phyloP scores from a whole-genome alignment of 2,329 filamentous ascomycete species.

The Ophiostoma ips region DNA sequence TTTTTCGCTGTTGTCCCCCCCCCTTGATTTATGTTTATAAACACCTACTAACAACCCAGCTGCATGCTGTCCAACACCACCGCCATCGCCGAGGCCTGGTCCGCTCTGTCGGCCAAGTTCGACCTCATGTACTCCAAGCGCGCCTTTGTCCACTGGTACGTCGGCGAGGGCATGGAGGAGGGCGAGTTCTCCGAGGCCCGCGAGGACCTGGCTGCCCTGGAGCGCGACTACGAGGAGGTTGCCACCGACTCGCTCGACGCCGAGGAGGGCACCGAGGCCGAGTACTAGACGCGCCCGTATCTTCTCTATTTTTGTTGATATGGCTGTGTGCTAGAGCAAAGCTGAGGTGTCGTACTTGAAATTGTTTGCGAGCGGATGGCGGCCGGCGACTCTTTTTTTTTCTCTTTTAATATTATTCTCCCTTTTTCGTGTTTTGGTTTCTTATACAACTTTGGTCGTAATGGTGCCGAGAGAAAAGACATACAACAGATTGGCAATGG shows the following conservation, averaged over 20 bases:
- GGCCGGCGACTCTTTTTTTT: neutral
- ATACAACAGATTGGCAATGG: constrained; percentile 10
- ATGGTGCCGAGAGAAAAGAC: constrained; percentile 7
- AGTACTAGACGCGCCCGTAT: constrained; percentile 60
- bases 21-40: constrained; percentile 10
- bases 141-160: constrained; percentile 99
- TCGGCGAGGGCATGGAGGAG: constrained; percentile 99
- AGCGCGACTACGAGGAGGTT: constrained; percentile 98
- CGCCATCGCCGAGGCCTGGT: constrained; percentile 96
- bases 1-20: neutral
- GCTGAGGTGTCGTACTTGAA: no score
- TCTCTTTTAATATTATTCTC: constrained; percentile 1
- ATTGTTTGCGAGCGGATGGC: constrained; percentile 4
- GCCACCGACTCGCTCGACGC: constrained; percentile 84
- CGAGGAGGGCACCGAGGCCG: constrained; percentile 72
- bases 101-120: constrained; percentile 91
- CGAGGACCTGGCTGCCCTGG: constrained; percentile 93
- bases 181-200: constrained; percentile 99
- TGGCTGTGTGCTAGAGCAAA: neutral
- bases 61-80: constrained; percentile 99
- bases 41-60: constrained; percentile 27
- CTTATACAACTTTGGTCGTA: constrained; percentile 10
- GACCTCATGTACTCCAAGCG: constrained; percentile 99
- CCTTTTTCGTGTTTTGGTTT: constrained; percentile 4
- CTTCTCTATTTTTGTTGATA: no score